These are phyloP conservation scores for Coniochaeta sp. DNA, from an alignment of 2,329 filamentous ascomycete genomes.

Conservation along the genomic window DNA sequence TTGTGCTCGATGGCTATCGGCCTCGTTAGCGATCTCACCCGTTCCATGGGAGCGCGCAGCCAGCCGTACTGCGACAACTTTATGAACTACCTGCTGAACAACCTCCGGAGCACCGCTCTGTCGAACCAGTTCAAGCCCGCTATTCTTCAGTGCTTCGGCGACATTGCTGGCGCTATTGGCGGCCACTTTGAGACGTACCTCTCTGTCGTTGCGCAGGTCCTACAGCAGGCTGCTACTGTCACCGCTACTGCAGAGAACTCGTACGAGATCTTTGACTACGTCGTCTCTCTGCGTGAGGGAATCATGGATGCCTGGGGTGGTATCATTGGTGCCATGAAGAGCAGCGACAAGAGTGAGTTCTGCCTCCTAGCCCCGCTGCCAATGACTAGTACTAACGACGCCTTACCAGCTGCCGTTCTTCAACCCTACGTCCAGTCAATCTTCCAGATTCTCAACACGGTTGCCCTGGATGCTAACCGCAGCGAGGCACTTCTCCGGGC, in stretches of 20 bases:
- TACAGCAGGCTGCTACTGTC: constrained; percentile 86
- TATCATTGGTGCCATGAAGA: constrained; percentile 90
- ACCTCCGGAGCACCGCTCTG: constrained; percentile 79
- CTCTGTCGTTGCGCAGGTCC: constrained; percentile 82
- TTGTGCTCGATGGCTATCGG: constrained; percentile 97
- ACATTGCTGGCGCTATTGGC: constrained; percentile 91
- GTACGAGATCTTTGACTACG: constrained; percentile 95
- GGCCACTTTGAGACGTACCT: constrained; percentile 91
- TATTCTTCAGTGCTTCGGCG: constrained; percentile 95
- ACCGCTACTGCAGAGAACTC: constrained; percentile 71
- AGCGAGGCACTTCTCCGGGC: constrained; percentile 88
- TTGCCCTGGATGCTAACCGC: constrained; percentile 76
- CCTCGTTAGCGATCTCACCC: constrained; percentile 91
- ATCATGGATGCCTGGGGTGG: constrained; percentile 99
- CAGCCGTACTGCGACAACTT: constrained; percentile 95
- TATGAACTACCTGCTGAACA: constrained; percentile 96
- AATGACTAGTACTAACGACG: constrained; percentile 18
- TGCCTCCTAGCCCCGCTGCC: not conserved
- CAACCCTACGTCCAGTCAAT: constrained; percentile 76
- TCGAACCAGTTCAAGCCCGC: constrained; percentile 97
- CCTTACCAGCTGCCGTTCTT: constrained; percentile 54
- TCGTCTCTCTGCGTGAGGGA: constrained; percentile 88
- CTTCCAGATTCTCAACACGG: constrained; percentile 76
- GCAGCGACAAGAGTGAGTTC: constrained; percentile 64
- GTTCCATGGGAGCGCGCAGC: constrained; percentile 81